A percentile compares a stretch with the other conserved stretches of the same genome.
Evolutionary conservation across 2,329 filamentous ascomycete species (phyloP).

Genomic region (Penicillium sp.): DNA sequence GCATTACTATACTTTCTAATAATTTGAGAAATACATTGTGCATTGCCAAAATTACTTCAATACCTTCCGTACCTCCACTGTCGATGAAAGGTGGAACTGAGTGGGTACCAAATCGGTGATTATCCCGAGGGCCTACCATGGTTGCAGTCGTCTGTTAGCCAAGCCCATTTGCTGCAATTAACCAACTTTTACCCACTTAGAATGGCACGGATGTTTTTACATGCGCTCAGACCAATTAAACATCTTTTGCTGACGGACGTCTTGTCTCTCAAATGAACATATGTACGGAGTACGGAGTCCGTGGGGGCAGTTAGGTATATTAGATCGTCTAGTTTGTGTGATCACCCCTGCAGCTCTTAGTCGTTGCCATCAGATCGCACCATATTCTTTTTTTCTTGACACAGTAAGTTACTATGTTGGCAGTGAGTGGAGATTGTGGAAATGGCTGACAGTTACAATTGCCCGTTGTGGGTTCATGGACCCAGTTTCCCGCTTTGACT

Average conservation of each 20-base stretch:
- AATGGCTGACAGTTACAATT: not conserved
- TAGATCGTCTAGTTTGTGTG: not conserved
- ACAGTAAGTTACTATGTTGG: not conserved
- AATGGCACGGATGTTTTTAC: conserved; percentile 2
- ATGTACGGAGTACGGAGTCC: too few relatives aligned
- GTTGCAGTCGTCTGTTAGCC: conserved; percentile 18
- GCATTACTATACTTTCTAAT: too few relatives aligned
- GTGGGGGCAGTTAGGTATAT: not conserved
- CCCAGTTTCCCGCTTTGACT: not conserved
- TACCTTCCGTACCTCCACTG: too few relatives aligned
- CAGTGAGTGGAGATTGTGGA: not conserved
- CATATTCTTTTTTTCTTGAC: not conserved
- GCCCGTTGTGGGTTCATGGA: not conserved
- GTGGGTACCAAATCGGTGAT: conserved; percentile 20
- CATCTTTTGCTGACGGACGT: not conserved
- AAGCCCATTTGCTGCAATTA: conserved; percentile 21
- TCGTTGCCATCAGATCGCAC: conserved; percentile 1
- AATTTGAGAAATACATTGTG: too few relatives aligned
- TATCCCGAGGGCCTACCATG: conserved; percentile 20
- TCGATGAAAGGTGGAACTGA: not conserved
- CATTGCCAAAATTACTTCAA: too few relatives aligned
- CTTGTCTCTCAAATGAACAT: not conserved
- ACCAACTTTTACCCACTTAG: conserved; percentile 13
- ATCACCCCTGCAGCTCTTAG: not conserved
- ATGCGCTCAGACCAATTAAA: not conserved